phyloP scores from a whole-genome alignment of 768 basidiomycete species.

The Hemileccinum impolitum region DNA sequence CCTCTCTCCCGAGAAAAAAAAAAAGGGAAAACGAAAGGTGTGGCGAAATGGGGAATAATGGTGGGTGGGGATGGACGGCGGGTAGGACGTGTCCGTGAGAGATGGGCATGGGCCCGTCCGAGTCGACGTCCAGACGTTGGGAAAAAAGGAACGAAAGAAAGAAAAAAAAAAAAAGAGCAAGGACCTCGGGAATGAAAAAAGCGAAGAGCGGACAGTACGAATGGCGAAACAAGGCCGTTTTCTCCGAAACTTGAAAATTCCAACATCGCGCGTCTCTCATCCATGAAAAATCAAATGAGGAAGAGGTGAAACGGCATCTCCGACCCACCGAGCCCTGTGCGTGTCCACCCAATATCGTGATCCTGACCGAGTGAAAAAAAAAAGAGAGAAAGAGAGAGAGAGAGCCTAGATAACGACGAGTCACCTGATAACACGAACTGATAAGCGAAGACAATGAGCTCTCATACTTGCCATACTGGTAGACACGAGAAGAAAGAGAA shows the following conservation, averaged over 20 bases:
- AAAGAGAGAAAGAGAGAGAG: not conserved
- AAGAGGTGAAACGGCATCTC: not conserved
- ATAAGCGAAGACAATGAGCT: not conserved
- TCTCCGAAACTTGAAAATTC: too few species aligned
- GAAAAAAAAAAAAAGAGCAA: not conserved
- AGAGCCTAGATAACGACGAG: not conserved
- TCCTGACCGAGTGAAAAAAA: constrained; percentile 2
- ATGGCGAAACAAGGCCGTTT: not conserved
- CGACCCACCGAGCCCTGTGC: not conserved
- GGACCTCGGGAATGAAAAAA: not conserved
- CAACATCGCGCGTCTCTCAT: too few species aligned
- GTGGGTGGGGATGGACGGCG: too few species aligned
- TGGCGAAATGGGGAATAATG: too few species aligned
- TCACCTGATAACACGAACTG: not conserved
- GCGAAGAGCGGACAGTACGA: too few species aligned
- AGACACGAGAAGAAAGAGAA: not conserved
- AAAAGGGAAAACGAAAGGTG: too few species aligned
- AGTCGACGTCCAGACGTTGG: not conserved
- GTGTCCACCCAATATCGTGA: too few species aligned
- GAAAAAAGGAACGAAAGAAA: too few species aligned
- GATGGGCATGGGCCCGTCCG: not conserved
- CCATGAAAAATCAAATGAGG: too few species aligned
- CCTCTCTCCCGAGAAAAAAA: too few species aligned
- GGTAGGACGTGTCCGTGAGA: too few species aligned
- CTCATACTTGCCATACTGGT: not conserved